Percentiles rank a stretch among this genome's conserved stretches.
Conservation (phyloP, 2,329 filamentous ascomycete genomes). For the Sclerotinia borealis region DNA sequence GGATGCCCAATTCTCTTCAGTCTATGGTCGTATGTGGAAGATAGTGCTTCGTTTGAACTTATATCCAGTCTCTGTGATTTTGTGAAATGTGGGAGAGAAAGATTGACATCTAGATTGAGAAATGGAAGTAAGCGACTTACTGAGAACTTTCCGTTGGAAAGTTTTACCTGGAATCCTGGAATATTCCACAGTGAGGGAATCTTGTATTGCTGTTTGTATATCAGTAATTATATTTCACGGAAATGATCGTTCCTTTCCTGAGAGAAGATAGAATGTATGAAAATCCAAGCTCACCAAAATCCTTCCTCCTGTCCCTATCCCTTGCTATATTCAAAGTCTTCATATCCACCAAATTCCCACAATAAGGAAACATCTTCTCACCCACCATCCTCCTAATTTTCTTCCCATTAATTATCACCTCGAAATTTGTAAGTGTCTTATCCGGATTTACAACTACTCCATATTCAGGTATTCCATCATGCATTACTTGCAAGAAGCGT, state of each 20-base stretch:
- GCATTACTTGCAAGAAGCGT: slow-evolving; percentile 74
- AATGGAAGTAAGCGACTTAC: slow-evolving; percentile 37
- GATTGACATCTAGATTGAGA: not conserved
- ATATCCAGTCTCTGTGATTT: not conserved
- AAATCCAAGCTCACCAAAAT: slow-evolving; percentile 40
- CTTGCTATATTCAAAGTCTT: slow-evolving; percentile 68
- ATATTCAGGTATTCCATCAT: slow-evolving; percentile 69
- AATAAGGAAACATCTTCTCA: slow-evolving; percentile 71
- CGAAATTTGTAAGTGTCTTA: slow-evolving; percentile 85
- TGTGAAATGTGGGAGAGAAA: no score
- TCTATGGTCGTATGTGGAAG: slow-evolving; percentile 10
- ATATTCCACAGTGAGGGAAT: slow-evolving; percentile 75
- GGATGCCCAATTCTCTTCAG: slow-evolving; percentile 9
- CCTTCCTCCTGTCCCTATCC: slow-evolving; percentile 50
- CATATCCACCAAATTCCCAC: slow-evolving; percentile 72
- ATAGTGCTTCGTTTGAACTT: accelerated
- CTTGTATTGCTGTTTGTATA: slow-evolving; percentile 44
- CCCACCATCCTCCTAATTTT: slow-evolving; percentile 45
- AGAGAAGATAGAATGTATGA: not conserved
- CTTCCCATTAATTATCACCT: slow-evolving; percentile 49
- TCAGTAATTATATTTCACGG: not conserved
- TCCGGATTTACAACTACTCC: slow-evolving; percentile 69
- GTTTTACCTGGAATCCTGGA: slow-evolving; percentile 65
- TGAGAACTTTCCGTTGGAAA: slow-evolving; percentile 74
- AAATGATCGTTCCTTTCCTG: not conserved